Evolutionary conservation across 208 protist genomes (phyloP), one percentile per base, ranked within the genome.

Genomic region (Entamoeba dispar): DNA sequence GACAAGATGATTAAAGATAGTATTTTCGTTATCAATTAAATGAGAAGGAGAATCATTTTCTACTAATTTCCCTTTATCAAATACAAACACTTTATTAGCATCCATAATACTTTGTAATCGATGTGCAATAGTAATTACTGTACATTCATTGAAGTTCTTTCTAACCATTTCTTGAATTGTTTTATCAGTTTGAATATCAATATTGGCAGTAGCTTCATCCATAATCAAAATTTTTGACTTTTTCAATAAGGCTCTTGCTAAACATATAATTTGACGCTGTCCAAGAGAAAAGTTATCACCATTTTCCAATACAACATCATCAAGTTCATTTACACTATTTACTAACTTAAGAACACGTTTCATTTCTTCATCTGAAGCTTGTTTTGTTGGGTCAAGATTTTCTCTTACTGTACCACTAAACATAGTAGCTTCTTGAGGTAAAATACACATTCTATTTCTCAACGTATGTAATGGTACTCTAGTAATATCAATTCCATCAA

Each of bases 1-100:
- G 1, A 69, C 55, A 69, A 69, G 12, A 38, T 34, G 6, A 77
- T 77, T 22, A 77, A 77, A 77, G 8, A 77, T 22, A n/a, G 61
- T 77, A 10, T 10, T 34, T 77, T 77, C 27, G 0, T 77, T 6
- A n/a, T 77, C n/a, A 77, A 77, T 77, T 12, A 77, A 77, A 77
- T 77, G 8, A 27, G 27, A 6, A n/a, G 96, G 96, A 91, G 77
- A 34, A 49, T 91, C 77, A 15, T 43, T 49, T 91, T 91, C 77
- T 15, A 49, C 38, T 49, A 91, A 91, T 47, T 91, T 0, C 3
- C 77, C 77, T 22, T 91, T 7, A 49, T 91, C 77, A 91, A 97
- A 50, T 50, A 97, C 95, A 22, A 98, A 94, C n/a, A 98, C 96
- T 27, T 96, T 95, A 93, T 97, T 96, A 92, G 95, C 97, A 92